Evolutionary conservation across 345 rosid genomes (phyloP).

Genomic region (Melaleuca quinquenervia): DNA sequence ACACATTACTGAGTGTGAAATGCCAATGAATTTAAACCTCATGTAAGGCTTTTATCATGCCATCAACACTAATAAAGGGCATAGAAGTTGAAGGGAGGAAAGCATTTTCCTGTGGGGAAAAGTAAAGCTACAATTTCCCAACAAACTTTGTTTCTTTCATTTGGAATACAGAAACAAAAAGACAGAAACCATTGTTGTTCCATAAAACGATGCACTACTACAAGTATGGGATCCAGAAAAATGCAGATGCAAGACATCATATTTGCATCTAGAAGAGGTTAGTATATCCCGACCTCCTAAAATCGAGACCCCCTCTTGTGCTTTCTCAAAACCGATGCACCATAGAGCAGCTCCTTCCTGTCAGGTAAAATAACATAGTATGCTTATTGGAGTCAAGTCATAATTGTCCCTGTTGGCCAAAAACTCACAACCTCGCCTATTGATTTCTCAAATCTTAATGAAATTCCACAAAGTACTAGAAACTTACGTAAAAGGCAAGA

Average conservation of each 20-base stretch:
- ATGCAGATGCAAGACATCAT: neutral
- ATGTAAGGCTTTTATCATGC: neutral
- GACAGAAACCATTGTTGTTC: neutral
- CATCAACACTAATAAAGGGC: neutral
- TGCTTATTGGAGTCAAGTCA: neutral
- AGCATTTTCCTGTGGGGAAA: neutral
- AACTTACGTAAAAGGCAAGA: neutral
- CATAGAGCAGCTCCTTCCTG: slow-evolving; percentile 78
- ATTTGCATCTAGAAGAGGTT: neutral
- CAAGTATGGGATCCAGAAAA: neutral
- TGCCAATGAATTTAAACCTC: neutral
- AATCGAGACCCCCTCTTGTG: slow-evolving; percentile 49
- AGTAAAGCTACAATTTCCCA: neutral
- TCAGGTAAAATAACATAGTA: neutral
- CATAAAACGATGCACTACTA: neutral
- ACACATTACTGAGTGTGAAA: neutral
- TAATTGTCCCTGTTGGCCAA: neutral
- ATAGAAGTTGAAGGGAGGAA: neutral
- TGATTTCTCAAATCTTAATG: neutral
- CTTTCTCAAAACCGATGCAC: slow-evolving; percentile 82
- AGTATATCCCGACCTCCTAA: slow-evolving; percentile 57
- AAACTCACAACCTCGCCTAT: neutral
- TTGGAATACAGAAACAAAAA: neutral
- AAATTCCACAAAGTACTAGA: neutral
- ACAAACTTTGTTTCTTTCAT: neutral